These are phyloP conservation scores for Fusarium xyrophilum DNA, from an alignment of 2,329 filamentous ascomycete species.

Conservation along the genomic window DNA sequence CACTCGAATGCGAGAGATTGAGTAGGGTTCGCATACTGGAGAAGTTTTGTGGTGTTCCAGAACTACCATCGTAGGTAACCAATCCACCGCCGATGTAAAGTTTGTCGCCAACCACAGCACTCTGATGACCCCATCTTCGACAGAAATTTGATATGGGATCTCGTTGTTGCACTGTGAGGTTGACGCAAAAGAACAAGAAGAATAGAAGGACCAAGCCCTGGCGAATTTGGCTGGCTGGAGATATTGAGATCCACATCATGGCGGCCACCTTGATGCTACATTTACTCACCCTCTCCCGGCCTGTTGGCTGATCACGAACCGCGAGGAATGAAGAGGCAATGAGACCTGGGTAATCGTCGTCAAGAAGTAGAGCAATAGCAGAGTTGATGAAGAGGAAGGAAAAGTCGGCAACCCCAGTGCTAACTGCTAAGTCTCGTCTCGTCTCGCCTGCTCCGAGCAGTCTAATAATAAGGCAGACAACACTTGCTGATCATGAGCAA, in stretches of 20 bases:
- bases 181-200: constrained; percentile 31
- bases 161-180: constrained; percentile 46
- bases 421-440: not conserved
- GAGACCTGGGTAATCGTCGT: constrained; percentile 1
- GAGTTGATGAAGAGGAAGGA: constrained; percentile 9
- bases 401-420: constrained; percentile 3
- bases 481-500: constrained; percentile 22
- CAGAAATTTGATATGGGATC: constrained; percentile 63
- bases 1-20: not conserved
- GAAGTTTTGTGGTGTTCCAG: constrained; percentile 57
- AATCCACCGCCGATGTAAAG: constrained; percentile 70
- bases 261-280: constrained; percentile 27
- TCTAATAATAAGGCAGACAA: constrained; percentile 9
- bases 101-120: constrained; percentile 63
- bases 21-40: constrained; percentile 56
- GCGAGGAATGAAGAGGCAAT: constrained; percentile 2
- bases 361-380: not conserved
- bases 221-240: constrained; percentile 21
- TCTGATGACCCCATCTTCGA: constrained; percentile 64
- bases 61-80: constrained; percentile 60
- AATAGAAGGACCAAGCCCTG: constrained; percentile 30
- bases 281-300: constrained; percentile 33
- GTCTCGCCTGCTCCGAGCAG: not conserved
- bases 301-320: constrained; percentile 16
- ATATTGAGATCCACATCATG: constrained; percentile 39